phyloP scores from a whole-genome alignment of 805 yeast genomes.

The Spathaspora sp. region DNA sequence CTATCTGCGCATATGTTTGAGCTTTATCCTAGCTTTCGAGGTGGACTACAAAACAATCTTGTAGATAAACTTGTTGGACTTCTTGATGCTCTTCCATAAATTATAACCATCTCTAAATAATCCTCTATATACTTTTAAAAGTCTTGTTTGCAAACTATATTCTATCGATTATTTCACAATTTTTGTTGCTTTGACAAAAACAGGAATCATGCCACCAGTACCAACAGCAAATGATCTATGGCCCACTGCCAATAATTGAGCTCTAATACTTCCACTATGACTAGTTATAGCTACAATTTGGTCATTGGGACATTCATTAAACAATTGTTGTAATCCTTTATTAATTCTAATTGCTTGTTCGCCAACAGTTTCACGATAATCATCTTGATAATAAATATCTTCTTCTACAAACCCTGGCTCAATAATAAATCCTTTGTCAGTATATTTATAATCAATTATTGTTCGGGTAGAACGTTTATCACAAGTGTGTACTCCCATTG shows the following conservation, averaged over 20 bases:
- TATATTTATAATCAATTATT: constrained; percentile 38
- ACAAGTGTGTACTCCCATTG: constrained; percentile 48
- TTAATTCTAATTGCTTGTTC: constrained; percentile 38
- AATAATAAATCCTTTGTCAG: constrained; percentile 30
- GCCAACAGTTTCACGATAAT: constrained; percentile 36
- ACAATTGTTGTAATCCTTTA: constrained; percentile 33
- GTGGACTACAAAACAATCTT: too few relatives aligned
- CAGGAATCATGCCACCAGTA: constrained; percentile 57
- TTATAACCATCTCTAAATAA: background rate
- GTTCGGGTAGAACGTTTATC: constrained; percentile 41
- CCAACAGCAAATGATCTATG: constrained; percentile 47
- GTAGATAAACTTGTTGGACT: too few relatives aligned
- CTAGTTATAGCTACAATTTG: constrained; percentile 41
- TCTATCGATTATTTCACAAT: background rate
- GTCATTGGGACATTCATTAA: constrained; percentile 17
- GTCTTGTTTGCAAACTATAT: background rate
- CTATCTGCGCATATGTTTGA: too few relatives aligned
- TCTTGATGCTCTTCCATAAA: too few relatives aligned
- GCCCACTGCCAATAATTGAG: constrained; percentile 43
- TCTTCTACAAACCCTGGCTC: constrained; percentile 46
- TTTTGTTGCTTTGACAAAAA: constrained; percentile 43
- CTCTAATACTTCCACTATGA: constrained; percentile 49
- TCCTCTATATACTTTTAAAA: too few relatives aligned
- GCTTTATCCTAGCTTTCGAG: too few relatives aligned
- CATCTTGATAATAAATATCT: constrained; percentile 39